These are phyloP conservation scores for Anthracocystis setariae DNA, from an alignment of 1,284 basidiomycete genomes.

Conservation along the genomic window DNA sequence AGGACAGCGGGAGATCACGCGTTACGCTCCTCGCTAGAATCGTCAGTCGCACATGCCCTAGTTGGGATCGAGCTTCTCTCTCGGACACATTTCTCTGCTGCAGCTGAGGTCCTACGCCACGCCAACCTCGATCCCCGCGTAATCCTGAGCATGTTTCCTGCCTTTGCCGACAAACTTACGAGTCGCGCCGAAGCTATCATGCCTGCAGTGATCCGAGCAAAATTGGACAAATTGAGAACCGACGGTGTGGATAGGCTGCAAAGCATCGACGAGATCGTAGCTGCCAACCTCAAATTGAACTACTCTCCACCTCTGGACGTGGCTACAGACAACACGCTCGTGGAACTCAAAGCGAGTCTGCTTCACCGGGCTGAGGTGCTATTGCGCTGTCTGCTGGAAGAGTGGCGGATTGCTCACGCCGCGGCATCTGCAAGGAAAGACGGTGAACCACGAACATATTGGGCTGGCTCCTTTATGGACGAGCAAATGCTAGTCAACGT, in stretches of 20 bases:
- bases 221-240: constrained; percentile 9
- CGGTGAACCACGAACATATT: background rate
- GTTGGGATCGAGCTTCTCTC: constrained; percentile 43
- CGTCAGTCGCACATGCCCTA: constrained; percentile 24
- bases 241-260: constrained; percentile 4
- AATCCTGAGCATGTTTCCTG: constrained; percentile 36
- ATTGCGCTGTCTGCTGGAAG: constrained; percentile 29
- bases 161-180: background rate
- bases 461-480: constrained; percentile 39
- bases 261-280: constrained; percentile 29
- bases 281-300: constrained; percentile 45
- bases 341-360: constrained; percentile 6
- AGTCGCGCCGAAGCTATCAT: constrained; percentile 25
- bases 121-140: constrained; percentile 42
- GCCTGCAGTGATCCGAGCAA: constrained; percentile 16
- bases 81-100: constrained; percentile 39
- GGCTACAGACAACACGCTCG: constrained; percentile 26
- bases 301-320: constrained; percentile 50
- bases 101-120: constrained; percentile 18
- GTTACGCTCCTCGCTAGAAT: constrained; percentile 11
- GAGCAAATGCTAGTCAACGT: constrained; percentile 34
- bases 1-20: background rate
- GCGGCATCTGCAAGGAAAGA: constrained; percentile 1
- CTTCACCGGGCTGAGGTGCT: constrained; percentile 33
- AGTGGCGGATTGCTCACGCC: constrained; percentile 17